Evolutionary conservation across 257 asterid genomes (phyloP).

Genomic region (Primulina huaijiensis): DNA sequence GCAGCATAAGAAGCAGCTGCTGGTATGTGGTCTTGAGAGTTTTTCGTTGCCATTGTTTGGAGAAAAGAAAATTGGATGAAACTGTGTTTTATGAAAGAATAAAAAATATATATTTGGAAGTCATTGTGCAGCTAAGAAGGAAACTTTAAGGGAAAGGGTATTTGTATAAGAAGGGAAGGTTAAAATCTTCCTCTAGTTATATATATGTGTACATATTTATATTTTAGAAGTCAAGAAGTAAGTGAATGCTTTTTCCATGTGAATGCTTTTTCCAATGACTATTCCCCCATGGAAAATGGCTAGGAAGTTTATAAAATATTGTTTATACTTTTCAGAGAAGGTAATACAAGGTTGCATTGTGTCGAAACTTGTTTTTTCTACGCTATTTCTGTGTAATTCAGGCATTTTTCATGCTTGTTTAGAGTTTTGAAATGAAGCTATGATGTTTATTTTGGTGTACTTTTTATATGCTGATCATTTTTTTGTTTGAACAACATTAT

Average conservation of each 20-base stretch:
- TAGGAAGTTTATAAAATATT: constrained; percentile 15
- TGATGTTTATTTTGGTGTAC: constrained; percentile 18
- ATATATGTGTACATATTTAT: not conserved
- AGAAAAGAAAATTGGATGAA: not conserved
- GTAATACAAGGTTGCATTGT: not conserved
- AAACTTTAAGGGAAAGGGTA: not conserved
- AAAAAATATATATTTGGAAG: not conserved
- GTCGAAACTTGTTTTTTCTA: constrained; percentile 11
- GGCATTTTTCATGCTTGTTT: not conserved
- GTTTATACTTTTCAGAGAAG: constrained; percentile 11
- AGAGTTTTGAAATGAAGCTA: constrained; percentile 6
- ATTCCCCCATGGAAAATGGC: not conserved
- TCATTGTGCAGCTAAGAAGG: not conserved
- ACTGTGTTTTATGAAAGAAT: not conserved
- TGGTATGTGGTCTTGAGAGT: constrained; percentile 53
- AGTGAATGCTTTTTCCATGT: constrained; percentile 10
- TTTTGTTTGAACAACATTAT: constrained; percentile 12
- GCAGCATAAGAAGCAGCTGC: constrained; percentile 83
- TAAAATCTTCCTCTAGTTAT: constrained; percentile 5
- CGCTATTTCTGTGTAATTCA: constrained; percentile 13
- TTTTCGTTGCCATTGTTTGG: constrained; percentile 17
- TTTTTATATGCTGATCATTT: constrained; percentile 10
- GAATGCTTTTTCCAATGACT: not conserved
- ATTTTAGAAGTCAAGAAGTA: constrained; percentile 9
- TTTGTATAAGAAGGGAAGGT: constrained; percentile 14